Conservation (phyloP, 768 basidiomycete species). For the Bullera alba region DNA sequence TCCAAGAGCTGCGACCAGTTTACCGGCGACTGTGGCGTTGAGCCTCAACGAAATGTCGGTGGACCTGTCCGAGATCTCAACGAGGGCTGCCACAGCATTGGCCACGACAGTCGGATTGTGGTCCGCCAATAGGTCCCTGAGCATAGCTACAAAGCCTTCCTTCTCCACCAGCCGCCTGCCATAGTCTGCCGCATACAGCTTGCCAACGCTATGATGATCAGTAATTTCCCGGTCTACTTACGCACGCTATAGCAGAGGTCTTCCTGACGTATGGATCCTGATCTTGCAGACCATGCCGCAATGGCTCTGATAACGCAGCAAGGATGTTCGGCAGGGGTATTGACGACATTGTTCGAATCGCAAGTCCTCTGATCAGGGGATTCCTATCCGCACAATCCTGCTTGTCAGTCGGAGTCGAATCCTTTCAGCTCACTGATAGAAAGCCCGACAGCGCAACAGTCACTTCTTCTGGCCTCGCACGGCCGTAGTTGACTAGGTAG, state of each 20-base stretch:
- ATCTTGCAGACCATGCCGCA: constrained; percentile 87
- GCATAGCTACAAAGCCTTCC: constrained; percentile 80
- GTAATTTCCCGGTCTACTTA: not conserved
- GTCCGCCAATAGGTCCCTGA: constrained; percentile 82
- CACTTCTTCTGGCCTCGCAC: constrained; percentile 87
- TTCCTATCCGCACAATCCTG: constrained; percentile 95
- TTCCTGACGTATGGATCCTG: constrained; percentile 96
- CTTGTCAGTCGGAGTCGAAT: not conserved
- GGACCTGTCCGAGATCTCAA: constrained; percentile 92
- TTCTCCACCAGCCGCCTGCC: constrained; percentile 71
- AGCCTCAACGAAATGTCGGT: constrained; percentile 89
- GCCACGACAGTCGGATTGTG: constrained; percentile 93
- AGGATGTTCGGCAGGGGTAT: constrained; percentile 83
- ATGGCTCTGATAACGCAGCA: constrained; percentile 75
- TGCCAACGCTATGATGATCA: constrained; percentile 57
- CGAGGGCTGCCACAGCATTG: constrained; percentile 90
- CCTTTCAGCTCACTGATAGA: constrained; percentile 58
- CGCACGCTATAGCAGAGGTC: constrained; percentile 73
- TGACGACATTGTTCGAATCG: constrained; percentile 98
- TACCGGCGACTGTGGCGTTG: constrained; percentile 78
- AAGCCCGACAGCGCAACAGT: constrained; percentile 84
- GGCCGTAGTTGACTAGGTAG: constrained; percentile 93
- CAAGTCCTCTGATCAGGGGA: constrained; percentile 90
- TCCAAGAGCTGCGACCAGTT: constrained; percentile 78
- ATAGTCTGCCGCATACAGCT: constrained; percentile 76